Evolutionary conservation across 1,284 basidiomycete species (phyloP).

Genomic region (Pseudozyma hubeiensis): DNA sequence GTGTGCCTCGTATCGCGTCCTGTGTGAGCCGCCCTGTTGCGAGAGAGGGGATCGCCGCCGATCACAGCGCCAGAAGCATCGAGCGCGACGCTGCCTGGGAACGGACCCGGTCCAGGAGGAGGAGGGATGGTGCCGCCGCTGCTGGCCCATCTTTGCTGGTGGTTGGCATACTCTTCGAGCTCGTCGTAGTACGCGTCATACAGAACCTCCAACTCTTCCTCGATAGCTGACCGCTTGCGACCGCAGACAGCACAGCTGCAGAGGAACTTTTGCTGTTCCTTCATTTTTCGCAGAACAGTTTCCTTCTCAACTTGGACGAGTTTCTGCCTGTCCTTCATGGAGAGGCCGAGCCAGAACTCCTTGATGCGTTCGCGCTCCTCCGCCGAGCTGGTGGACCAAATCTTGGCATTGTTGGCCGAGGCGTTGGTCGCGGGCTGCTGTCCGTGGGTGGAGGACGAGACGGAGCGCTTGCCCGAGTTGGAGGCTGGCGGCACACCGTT

Average conservation of each 20-base stretch:
- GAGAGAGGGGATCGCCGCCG: constrained; percentile 74
- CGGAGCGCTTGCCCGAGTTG: constrained; percentile 71
- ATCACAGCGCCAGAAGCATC: constrained; percentile 85
- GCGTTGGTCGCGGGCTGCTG: constrained; percentile 30
- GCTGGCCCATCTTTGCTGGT: constrained; percentile 91
- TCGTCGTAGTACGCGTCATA: constrained; percentile 99
- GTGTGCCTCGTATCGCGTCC: constrained; percentile 45
- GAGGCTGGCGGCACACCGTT: constrained; percentile 67
- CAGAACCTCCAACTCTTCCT: constrained; percentile 97
- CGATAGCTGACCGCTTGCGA: constrained; percentile 95
- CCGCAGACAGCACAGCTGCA: constrained; percentile 97
- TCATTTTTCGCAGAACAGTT: constrained; percentile 96
- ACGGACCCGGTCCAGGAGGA: constrained; percentile 94
- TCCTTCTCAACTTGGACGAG: constrained; percentile 97
- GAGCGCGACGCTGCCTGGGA: constrained; percentile 95
- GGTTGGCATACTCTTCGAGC: constrained; percentile 96
- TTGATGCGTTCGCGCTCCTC: constrained; percentile 97
- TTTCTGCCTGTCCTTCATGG: constrained; percentile 86
- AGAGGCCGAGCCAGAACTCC: constrained; percentile 92
- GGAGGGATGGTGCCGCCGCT: constrained; percentile 86
- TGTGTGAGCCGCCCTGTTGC: constrained; percentile 24
- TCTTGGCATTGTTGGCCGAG: constrained; percentile 39
- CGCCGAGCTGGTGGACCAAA: constrained; percentile 79
- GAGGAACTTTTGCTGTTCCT: constrained; percentile 95
- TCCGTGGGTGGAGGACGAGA: constrained; percentile 69